Percentiles rank a stretch among this genome's conserved stretches.
Evolutionary conservation across 2,329 filamentous ascomycete species (phyloP).

Genomic region (Hypoxylon sp.): DNA sequence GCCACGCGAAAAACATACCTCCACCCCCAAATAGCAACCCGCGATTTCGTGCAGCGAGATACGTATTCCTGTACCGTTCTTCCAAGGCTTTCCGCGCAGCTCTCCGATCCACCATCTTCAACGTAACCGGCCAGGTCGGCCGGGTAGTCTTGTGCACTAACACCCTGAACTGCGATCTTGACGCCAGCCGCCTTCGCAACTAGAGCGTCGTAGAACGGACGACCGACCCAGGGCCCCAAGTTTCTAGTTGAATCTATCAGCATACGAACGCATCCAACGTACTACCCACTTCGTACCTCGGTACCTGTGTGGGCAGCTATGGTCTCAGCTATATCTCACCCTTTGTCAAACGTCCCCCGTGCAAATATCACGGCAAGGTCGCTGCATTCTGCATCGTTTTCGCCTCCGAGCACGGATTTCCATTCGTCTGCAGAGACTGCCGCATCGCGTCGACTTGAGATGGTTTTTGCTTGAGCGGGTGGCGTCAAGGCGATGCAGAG

Average conservation of each 20-base stretch:
- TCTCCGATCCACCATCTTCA: constrained; percentile 30
- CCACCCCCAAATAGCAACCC: constrained; percentile 34
- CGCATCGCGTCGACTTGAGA: constrained; percentile 13
- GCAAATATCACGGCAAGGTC: constrained; percentile 37
- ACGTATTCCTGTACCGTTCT: constrained; percentile 23
- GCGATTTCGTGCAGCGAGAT: constrained; percentile 22
- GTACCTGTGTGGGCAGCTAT: too few relatives aligned
- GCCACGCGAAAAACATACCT: constrained; percentile 18
- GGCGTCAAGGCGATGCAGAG: not conserved
- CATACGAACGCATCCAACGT: not conserved
- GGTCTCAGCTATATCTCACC: constrained; percentile 21
- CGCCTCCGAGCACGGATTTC: constrained; percentile 24
- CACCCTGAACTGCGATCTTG: constrained; percentile 31
- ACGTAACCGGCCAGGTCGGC: constrained; percentile 35
- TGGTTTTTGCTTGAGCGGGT: constrained; percentile 8
- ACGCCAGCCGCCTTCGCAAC: constrained; percentile 10
- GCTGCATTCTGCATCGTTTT: constrained; percentile 20
- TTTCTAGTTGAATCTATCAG: constrained; percentile 24
- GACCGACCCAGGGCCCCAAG: constrained; percentile 32
- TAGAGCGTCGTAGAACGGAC: constrained; percentile 29
- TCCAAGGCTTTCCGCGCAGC: constrained; percentile 26
- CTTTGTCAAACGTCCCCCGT: constrained; percentile 34
- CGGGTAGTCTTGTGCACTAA: constrained; percentile 26
- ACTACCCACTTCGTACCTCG: too few relatives aligned
- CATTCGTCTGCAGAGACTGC: constrained; percentile 29